These are phyloP conservation scores for Coleophoma crateriformis DNA, from an alignment of 2,329 filamentous ascomycete genomes.

Conservation along the genomic window DNA sequence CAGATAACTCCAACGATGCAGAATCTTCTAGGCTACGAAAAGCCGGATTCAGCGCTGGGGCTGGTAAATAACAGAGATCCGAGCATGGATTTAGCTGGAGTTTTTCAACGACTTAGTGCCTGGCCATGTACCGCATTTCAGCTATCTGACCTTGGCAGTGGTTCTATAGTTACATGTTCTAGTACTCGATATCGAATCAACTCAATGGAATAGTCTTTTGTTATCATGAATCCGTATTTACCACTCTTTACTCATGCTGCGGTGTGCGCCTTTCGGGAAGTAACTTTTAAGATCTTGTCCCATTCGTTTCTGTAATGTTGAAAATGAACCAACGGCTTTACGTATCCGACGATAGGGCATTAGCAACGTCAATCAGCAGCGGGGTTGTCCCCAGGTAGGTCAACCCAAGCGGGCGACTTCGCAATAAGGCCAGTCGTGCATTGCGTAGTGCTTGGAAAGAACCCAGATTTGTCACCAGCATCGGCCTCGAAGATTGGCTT, in stretches of 20 bases:
- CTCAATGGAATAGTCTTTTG: no score
- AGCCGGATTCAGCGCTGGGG: slow-evolving; percentile 24
- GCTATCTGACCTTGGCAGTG: no score
- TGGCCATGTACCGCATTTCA: background rate
- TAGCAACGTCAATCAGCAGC: slow-evolving; percentile 27
- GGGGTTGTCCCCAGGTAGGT: slow-evolving; percentile 30
- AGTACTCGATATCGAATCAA: no score
- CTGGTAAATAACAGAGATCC: slow-evolving; percentile 24
- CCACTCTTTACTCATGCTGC: no score
- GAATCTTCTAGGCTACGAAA: slow-evolving; percentile 27
- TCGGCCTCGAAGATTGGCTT: slow-evolving; percentile 32
- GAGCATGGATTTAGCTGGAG: background rate
- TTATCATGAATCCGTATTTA: no score
- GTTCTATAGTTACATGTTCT: no score
- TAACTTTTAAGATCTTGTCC: no score
- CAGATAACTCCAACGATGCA: slow-evolving; percentile 28
- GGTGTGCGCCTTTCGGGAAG: no score
- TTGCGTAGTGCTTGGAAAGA: slow-evolving; percentile 33
- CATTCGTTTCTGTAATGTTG: no score
- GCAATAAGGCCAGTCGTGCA: slow-evolving; percentile 33
- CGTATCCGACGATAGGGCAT: slow-evolving; percentile 27
- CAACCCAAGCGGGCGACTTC: slow-evolving; percentile 30
- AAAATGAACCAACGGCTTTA: slow-evolving; percentile 32
- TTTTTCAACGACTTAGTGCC: background rate
- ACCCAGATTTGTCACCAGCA: slow-evolving; percentile 30